Base-by-base conservation (phyloP, 2,329 filamentous ascomycete species). In the Penicillium sp. region DNA sequence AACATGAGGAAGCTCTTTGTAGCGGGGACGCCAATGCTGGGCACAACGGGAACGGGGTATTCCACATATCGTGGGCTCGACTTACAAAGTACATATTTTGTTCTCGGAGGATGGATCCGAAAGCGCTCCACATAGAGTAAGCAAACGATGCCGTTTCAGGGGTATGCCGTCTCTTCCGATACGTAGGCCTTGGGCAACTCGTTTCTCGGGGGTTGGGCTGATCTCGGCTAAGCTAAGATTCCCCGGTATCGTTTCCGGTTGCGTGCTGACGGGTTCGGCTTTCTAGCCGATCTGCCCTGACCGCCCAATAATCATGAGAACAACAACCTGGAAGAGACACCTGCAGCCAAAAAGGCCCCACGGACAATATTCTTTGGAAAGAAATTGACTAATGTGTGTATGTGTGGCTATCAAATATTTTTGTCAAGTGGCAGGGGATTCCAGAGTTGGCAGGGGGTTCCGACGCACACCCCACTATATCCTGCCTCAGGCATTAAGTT, bases 251-350 rank as follows among this genome's bases (percentile, higher is more conserved):
- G 38, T 47, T 50, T 49, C 55, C 59, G 55, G 52, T 52, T 47
- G 55, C 49, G 41, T 53, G n/a, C 29, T 36, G 49, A 38, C 33
- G 29, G n/a, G 38, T 49, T 58, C 61, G 61, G 61, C 55, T 48
- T 59, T 62, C 47, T 62, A 19, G 50, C 61, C 61, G 61, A 64
- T 45, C 39, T 49, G 23, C 19, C 7, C 27, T 39, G 39, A 44
- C 27, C 33, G 21, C 29, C 39, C 19, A 21, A 15, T 21, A 31
- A 31, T 29, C 41, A 33, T 41, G 36, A 49, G 31, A 27, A 35
- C 10, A 49, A 13, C 6, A 19, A 35, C 13, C 15, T 17, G 10
- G 19, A 44, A 10, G 13, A 12, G 15, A 25, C 25, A 41, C 4
- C 21, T 21, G n/a, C 15, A 17, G 35, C 8, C 13, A 25, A 19